A percentile compares a stretch with the other conserved stretches of the same genome.
Conservation (phyloP, 768 basidiomycete species). For the Peribolospora baueri region DNA sequence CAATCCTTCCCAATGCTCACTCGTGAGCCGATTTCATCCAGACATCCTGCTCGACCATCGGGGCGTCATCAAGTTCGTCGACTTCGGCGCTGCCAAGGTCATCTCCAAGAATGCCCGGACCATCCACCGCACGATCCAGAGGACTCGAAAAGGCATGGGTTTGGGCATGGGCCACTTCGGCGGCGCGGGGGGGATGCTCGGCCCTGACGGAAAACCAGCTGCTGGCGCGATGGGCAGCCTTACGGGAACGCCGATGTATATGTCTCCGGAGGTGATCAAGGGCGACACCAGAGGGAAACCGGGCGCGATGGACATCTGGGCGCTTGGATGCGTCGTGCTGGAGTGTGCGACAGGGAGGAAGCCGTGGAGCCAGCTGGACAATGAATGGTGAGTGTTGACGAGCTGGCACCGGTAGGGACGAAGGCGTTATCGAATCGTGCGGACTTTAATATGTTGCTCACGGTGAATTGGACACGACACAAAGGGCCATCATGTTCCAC, state of each 20-base stretch:
- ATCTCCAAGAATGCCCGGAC: slow-evolving; percentile 45
- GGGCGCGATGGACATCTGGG: slow-evolving; percentile 98
- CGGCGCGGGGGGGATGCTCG: slow-evolving; percentile 18
- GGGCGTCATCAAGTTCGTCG: slow-evolving; percentile 86
- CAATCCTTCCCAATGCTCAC: slow-evolving; percentile 1
- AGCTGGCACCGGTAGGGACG: neutral
- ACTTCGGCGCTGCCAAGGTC: slow-evolving; percentile 93
- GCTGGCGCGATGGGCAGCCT: slow-evolving; percentile 38
- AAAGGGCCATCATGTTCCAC: slow-evolving; percentile 99
- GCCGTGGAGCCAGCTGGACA: slow-evolving; percentile 96
- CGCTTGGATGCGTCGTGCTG: slow-evolving; percentile 85
- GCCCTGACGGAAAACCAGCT: slow-evolving; percentile 12
- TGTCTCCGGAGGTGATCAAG: slow-evolving; percentile 97
- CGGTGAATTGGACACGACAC: neutral
- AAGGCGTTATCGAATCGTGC: too few species aligned
- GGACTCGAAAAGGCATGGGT: neutral
- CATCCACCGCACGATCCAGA: neutral
- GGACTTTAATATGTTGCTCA: too few species aligned
- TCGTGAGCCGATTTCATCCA: slow-evolving; percentile 17
- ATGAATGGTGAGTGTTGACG: slow-evolving; percentile 55
- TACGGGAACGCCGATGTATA: slow-evolving; percentile 98
- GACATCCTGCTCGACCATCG: slow-evolving; percentile 77
- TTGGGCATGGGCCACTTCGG: slow-evolving; percentile 21
- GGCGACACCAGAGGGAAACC: slow-evolving; percentile 65
- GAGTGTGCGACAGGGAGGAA: slow-evolving; percentile 91